Base-by-base conservation (phyloP, 228 moss, liverwort and hornwort species). In the Sphagnum fallax region DNA sequence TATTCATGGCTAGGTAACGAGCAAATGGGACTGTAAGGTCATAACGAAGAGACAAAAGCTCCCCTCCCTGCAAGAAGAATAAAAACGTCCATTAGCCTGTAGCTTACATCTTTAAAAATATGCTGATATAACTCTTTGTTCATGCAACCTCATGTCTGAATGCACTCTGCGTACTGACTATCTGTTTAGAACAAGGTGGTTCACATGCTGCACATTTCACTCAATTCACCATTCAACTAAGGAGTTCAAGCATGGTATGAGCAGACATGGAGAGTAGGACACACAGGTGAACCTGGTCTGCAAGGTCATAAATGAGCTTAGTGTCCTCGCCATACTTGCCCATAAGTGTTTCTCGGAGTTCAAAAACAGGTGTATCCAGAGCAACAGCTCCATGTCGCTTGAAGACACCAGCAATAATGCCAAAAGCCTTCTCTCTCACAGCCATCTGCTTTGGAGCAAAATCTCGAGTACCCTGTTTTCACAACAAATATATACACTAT, bases 301-400 rank as follows among this genome's bases (percentile, higher is more conserved):
- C 82, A 66, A 86, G 86, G 50, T 86, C 86, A 68, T 86, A 86
- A 15, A 86, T 86, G 4, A 86, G 75, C 71, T 86, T 86, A 50
- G 82, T 77, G 65, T 86, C 86, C 74, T 86, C 86, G 50, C 86
- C 86, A 70, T 87, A 87, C 67, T 87, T 87, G 49, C 86, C 86
- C 86, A 76, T 87, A 62, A 87, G 63, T 32, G 86, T 83, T 67
- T 87, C 86, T 53, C 75, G 74, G 47, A 87, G 69, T 63, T 87
- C 86, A 74, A 87, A 87, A 15, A 87, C 83, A 5, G 86, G 86
- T 2, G 86, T 87, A 10, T 87, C 86, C 0, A 87, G 47, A 1
- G 80, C 71, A 14, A 75, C 80, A 6, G 83, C 86, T 13, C 86
- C 86, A 67, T 87, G 86, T 6, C 86, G 82, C 77, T 87, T 80